Percentiles rank a stretch among this genome's conserved stretches.
phyloP scores from a whole-genome alignment of 1,139 yeast genomes.

The Wickerhamomyces sp. region DNA sequence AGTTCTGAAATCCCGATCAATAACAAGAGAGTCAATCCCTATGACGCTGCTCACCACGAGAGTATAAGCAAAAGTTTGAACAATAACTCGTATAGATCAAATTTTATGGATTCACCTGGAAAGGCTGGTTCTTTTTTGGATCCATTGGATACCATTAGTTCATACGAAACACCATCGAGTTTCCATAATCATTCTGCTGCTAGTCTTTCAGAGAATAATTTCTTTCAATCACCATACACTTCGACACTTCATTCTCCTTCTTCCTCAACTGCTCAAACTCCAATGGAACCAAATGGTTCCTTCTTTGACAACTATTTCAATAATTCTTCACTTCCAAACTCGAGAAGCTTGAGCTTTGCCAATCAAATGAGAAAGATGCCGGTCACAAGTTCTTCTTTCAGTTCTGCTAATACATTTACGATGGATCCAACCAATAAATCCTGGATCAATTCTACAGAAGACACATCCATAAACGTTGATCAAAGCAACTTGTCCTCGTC shows the following conservation, averaged over 20 bases:
- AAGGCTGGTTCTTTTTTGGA: constrained; percentile 18
- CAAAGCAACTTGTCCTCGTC: constrained; percentile 13
- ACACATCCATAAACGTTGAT: constrained; percentile 1
- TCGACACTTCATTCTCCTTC: constrained; percentile 19
- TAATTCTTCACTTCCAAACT: constrained; percentile 4
- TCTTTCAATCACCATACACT: constrained; percentile 15
- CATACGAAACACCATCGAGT: constrained; percentile 22
- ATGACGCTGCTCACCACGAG: background rate
- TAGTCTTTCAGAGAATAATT: constrained; percentile 15
- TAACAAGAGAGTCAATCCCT: background rate
- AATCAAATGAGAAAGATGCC: constrained; percentile 20
- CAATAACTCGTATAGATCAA: background rate
- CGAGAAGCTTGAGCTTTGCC: constrained; percentile 15
- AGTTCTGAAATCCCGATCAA: constrained; percentile 15
- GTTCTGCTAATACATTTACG: constrained; percentile 3
- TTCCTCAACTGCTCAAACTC: constrained; percentile 21
- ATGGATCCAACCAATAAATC: constrained; percentile 5
- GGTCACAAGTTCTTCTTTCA: constrained; percentile 11
- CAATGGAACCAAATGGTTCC: constrained; percentile 14
- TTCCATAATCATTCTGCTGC: constrained; percentile 13
- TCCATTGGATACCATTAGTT: constrained; percentile 21
- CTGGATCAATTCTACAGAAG: constrained; percentile 11
- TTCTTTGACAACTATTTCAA: constrained; percentile 21
- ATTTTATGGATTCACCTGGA: constrained; percentile 5
- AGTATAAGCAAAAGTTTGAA: too few species aligned